These are phyloP conservation scores for Pyrenophora seminiperda DNA, from an alignment of 2,329 filamentous ascomycete species.

Conservation along the genomic window DNA sequence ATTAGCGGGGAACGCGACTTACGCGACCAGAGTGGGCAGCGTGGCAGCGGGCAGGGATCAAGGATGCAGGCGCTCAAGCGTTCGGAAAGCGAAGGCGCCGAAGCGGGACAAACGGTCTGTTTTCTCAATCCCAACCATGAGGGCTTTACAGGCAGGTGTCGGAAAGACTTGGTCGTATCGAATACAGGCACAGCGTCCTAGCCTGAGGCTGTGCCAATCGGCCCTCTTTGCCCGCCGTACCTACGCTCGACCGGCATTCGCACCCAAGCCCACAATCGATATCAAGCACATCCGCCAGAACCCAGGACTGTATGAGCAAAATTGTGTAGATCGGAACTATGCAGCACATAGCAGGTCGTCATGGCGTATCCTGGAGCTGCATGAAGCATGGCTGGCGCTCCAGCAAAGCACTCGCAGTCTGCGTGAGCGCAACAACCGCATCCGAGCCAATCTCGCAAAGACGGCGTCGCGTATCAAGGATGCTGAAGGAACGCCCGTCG, in stretches of 20 bases:
- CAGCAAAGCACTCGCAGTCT: constrained; percentile 65
- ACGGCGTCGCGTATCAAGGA: constrained; percentile 36
- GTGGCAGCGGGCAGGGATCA: constrained; percentile 18
- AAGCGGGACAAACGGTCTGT: constrained; percentile 5
- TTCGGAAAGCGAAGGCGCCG: constrained; percentile 4
- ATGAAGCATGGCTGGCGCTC: constrained; percentile 53
- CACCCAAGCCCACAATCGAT: constrained; percentile 79
- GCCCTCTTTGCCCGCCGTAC: constrained; percentile 48
- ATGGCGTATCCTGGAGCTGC: constrained; percentile 58
- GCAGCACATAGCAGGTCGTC: constrained; percentile 58
- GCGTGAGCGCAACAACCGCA: constrained; percentile 68
- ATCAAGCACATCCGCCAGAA: constrained; percentile 90
- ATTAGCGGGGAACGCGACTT: constrained; percentile 5
- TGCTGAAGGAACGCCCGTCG: constrained; percentile 42
- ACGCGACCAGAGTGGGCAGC: constrained; percentile 12
- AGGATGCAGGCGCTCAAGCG: constrained; percentile 17
- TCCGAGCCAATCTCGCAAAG: constrained; percentile 61
- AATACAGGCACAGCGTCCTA: constrained; percentile 7
- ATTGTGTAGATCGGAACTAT: constrained; percentile 87
- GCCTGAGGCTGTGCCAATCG: constrained; percentile 3
- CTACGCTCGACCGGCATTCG: constrained; percentile 67
- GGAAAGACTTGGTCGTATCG: constrained; percentile 21
- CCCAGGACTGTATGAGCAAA: constrained; percentile 77
- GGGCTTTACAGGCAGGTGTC: constrained; percentile 22
- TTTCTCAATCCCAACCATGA: constrained; percentile 5